phyloP scores from a whole-genome alignment of 345 rosid species.

The Carallia pectinifolia region DNA sequence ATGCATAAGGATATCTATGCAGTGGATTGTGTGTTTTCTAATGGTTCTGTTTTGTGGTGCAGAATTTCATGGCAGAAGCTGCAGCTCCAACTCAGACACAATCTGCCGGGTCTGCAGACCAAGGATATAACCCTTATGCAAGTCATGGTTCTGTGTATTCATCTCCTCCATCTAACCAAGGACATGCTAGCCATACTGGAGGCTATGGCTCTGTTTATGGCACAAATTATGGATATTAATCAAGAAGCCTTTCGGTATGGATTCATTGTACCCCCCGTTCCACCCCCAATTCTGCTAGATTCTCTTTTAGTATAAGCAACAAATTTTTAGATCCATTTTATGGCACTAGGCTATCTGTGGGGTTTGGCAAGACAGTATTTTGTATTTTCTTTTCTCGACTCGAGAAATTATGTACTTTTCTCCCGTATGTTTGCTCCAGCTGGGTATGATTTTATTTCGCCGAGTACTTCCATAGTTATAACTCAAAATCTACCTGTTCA shows the following conservation, averaged over 20 bases:
- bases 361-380: no score
- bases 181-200: constrained; percentile 50
- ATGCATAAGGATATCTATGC: no score
- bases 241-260: background rate
- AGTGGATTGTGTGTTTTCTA: constrained; percentile 2
- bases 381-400: no score
- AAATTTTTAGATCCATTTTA: background rate
- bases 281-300: constrained; percentile 6
- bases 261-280: background rate
- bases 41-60: constrained; percentile 26
- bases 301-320: background rate
- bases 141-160: constrained; percentile 76
- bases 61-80: constrained; percentile 99
- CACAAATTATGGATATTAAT: constrained; percentile 68
- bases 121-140: constrained; percentile 85
- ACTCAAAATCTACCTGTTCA: no score
- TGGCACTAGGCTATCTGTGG: no score
- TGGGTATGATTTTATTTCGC: no score
- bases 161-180: constrained; percentile 72
- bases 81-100: constrained; percentile 61
- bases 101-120: constrained; percentile 58
- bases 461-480: no score
- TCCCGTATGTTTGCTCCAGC: no score
- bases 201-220: constrained; percentile 74
- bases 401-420: no score